Percentiles rank a stretch among this genome's conserved stretches.
phyloP scores from a whole-genome alignment of 306 rosid species.

The Spatholobus suberectus region DNA sequence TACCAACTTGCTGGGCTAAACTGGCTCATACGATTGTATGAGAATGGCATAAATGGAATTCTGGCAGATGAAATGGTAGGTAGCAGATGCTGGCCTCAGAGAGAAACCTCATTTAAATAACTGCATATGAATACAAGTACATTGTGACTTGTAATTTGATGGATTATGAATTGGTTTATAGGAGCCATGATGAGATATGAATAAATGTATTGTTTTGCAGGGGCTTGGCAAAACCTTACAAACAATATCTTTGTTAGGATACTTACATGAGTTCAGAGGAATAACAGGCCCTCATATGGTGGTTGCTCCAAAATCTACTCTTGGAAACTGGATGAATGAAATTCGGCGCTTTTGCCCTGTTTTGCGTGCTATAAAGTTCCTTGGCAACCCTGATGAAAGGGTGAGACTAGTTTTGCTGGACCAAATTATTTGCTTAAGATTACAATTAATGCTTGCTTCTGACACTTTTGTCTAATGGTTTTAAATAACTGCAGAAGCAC shows the following conservation, averaged over 20 bases:
- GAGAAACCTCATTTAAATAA: background rate
- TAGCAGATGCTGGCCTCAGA: background rate
- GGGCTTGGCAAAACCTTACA: slow-evolving; percentile 98
- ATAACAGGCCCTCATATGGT: slow-evolving; percentile 98
- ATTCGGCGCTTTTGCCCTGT: slow-evolving; percentile 93
- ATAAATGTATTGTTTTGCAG: slow-evolving; percentile 50
- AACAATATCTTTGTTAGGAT: slow-evolving; percentile 93
- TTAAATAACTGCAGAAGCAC: slow-evolving; percentile 62
- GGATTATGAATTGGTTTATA: slow-evolving; percentile 7
- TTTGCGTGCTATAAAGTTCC: slow-evolving; percentile 88
- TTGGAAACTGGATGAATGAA: slow-evolving; percentile 99
- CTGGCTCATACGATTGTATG: slow-evolving; percentile 95
- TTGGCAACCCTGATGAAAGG: slow-evolving; percentile 98
- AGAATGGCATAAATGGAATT: slow-evolving; percentile 98
- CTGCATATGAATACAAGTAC: background rate
- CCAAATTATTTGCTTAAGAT: slow-evolving; percentile 9
- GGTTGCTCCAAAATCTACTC: slow-evolving; percentile 99
- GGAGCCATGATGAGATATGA: background rate
- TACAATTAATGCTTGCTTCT: background rate
- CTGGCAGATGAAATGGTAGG: slow-evolving; percentile 99
- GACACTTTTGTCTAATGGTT: background rate
- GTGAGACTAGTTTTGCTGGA: slow-evolving; percentile 49
- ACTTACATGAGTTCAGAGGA: slow-evolving; percentile 94
- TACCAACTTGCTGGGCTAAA: slow-evolving; percentile 98
- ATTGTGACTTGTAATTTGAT: slow-evolving; percentile 21